Conservation (phyloP, 225 moss, liverwort and hornwort genomes). For the Pseudisothecium myosuroides region DNA sequence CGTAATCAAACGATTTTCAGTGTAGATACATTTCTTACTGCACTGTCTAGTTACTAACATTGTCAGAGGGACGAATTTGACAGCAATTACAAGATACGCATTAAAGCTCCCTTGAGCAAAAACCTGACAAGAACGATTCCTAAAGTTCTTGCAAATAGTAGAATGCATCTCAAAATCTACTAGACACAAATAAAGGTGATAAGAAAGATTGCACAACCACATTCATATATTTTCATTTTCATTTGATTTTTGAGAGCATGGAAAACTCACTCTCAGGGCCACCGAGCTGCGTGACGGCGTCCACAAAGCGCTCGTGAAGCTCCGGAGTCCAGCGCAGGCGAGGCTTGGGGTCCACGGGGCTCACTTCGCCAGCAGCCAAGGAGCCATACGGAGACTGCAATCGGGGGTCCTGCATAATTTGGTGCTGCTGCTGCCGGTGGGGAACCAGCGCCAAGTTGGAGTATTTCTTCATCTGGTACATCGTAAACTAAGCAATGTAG, state of each 20-base stretch:
- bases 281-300: conserved; percentile 83
- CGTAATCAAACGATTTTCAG: background rate
- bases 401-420: conserved; percentile 25
- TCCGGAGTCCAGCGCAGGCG: conserved; percentile 91
- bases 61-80: background rate
- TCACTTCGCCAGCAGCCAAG: conserved; percentile 38
- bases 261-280: conserved; percentile 71
- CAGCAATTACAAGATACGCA: background rate
- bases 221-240: background rate
- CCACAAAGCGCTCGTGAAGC: conserved; percentile 86
- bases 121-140: background rate
- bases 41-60: background rate
- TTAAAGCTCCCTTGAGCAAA: background rate
- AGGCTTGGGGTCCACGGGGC: conserved; percentile 75
- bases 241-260: background rate
- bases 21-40: background rate
- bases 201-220: background rate
- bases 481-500: background rate
- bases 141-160: background rate
- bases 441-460: conserved; percentile 59
- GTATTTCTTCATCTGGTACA: conserved; percentile 99
- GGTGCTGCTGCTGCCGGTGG: conserved; percentile 37
- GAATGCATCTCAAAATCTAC: background rate
- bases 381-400: conserved; percentile 40
- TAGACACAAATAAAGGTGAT: background rate